Conservation (phyloP, 345 rosid species). For the Streptanthus diversifolius region DNA sequence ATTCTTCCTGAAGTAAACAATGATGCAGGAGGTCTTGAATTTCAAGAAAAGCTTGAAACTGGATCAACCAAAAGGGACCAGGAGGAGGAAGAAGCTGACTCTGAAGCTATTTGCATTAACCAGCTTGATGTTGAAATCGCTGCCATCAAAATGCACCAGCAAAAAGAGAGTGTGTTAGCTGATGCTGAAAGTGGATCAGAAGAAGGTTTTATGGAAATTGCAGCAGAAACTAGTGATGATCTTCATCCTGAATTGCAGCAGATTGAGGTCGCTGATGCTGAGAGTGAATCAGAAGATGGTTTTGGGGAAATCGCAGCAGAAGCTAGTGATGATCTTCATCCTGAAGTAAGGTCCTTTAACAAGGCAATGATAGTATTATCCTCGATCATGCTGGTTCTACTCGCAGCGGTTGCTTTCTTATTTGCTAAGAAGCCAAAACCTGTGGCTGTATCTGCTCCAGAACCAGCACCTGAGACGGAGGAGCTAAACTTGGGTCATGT, state of each 20-base stretch:
- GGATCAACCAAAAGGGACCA: not conserved
- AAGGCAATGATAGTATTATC: conserved; percentile 20
- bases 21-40: not conserved
- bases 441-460: not conserved
- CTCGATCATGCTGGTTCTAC: conserved; percentile 37
- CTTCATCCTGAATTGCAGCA: not conserved
- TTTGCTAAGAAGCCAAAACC: conserved; percentile 29
- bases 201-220: not conserved
- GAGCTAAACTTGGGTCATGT: not conserved
- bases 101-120: conserved; percentile 17
- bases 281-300: not conserved
- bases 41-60: not conserved
- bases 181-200: not conserved
- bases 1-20: conserved; percentile 20
- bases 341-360: not conserved
- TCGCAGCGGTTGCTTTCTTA: conserved; percentile 36
- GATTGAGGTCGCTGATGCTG: not conserved
- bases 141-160: conserved; percentile 1
- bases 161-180: not conserved
- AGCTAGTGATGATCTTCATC: conserved; percentile 11
- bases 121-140: not conserved
- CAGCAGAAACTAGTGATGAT: conserved; percentile 9
- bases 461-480: not conserved
- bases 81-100: not conserved
- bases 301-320: not conserved